phyloP scores from a whole-genome alignment of 495 filamentous ascomycete species.

The Pyrenula massariospora region DNA sequence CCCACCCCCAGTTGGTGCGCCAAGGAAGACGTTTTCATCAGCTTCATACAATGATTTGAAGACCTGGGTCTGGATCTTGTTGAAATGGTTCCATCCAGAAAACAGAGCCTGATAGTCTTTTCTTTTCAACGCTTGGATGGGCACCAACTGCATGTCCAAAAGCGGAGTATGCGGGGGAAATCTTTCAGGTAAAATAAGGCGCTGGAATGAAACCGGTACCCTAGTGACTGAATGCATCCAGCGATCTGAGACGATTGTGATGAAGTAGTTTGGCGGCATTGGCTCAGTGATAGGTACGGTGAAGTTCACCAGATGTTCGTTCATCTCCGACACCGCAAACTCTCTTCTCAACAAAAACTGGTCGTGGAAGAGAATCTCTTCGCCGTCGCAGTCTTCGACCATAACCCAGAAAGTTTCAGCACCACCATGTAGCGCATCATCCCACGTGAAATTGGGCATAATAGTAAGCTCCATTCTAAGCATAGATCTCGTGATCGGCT shows the following conservation, averaged over 20 bases:
- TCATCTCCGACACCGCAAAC: constrained; percentile 67
- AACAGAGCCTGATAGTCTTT: constrained; percentile 76
- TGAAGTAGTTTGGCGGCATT: constrained; percentile 98
- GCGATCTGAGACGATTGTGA: constrained; percentile 82
- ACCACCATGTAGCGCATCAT: constrained; percentile 73
- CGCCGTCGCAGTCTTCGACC: constrained; percentile 94
- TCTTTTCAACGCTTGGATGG: constrained; percentile 75
- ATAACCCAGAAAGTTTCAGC: constrained; percentile 95
- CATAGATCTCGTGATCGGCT: constrained; percentile 92
- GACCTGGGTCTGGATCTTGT: constrained; percentile 94
- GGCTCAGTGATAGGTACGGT: constrained; percentile 94
- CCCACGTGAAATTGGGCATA: constrained; percentile 93
- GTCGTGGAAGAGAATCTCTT: constrained; percentile 92
- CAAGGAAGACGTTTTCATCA: constrained; percentile 88
- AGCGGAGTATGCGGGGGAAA: constrained; percentile 90
- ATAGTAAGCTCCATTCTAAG: constrained; percentile 89
- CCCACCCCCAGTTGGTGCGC: constrained; percentile 80
- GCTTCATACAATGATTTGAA: constrained; percentile 86
- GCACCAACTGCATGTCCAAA: constrained; percentile 81
- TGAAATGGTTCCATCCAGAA: constrained; percentile 78
- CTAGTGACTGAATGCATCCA: constrained; percentile 99
- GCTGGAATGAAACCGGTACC: constrained; percentile 86
- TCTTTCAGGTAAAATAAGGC: constrained; percentile 85
- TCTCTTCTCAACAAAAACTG: constrained; percentile 84
- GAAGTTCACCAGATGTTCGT: constrained; percentile 95